Percentiles rank a stretch among this genome's conserved stretches.
phyloP scores from a whole-genome alignment of 2,329 filamentous ascomycete genomes.

The Phoma sp. region DNA sequence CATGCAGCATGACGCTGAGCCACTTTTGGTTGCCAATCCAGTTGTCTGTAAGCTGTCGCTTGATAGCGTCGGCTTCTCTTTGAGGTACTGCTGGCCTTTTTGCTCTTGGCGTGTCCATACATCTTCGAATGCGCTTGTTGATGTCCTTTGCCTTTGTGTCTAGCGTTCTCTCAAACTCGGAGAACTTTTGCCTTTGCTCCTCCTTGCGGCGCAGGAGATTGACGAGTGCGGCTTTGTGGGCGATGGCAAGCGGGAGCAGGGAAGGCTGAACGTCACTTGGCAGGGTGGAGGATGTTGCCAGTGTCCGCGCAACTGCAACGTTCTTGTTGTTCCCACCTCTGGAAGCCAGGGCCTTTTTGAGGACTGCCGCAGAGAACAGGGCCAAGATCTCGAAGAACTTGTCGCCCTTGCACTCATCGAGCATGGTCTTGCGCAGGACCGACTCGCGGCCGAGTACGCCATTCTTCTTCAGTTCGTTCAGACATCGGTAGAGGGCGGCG shows the following conservation, averaged over 20 bases:
- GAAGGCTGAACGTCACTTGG: slow-evolving; percentile 42
- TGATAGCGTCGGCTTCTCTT: slow-evolving; percentile 51
- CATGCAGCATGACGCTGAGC: slow-evolving; percentile 73
- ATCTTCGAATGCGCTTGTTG: slow-evolving; percentile 58
- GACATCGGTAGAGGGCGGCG: slow-evolving; percentile 77
- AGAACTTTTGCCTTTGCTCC: slow-evolving; percentile 64
- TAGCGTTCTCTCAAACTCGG: slow-evolving; percentile 70
- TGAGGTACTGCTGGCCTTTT: slow-evolving; percentile 39
- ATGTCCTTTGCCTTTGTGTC: slow-evolving; percentile 67
- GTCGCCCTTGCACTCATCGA: slow-evolving; percentile 94
- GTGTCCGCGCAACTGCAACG: slow-evolving; percentile 56
- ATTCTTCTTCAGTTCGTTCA: slow-evolving; percentile 88
- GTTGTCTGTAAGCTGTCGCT: slow-evolving; percentile 69
- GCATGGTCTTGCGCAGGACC: slow-evolving; percentile 88
- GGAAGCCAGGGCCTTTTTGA: slow-evolving; percentile 70
- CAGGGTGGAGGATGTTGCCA: slow-evolving; percentile 53
- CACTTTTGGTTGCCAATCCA: slow-evolving; percentile 81
- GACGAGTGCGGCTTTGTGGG: slow-evolving; percentile 72
- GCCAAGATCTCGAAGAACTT: slow-evolving; percentile 86
- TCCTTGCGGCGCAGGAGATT: slow-evolving; percentile 66
- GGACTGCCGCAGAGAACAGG: slow-evolving; percentile 80
- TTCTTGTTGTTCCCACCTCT: slow-evolving; percentile 51
- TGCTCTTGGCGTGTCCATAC: slow-evolving; percentile 32
- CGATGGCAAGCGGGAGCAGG: slow-evolving; percentile 71
- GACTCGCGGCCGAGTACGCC: slow-evolving; percentile 80